Evolutionary conservation across 139 green algal species (phyloP).

Genomic region (Spirogloea muscicola): DNA sequence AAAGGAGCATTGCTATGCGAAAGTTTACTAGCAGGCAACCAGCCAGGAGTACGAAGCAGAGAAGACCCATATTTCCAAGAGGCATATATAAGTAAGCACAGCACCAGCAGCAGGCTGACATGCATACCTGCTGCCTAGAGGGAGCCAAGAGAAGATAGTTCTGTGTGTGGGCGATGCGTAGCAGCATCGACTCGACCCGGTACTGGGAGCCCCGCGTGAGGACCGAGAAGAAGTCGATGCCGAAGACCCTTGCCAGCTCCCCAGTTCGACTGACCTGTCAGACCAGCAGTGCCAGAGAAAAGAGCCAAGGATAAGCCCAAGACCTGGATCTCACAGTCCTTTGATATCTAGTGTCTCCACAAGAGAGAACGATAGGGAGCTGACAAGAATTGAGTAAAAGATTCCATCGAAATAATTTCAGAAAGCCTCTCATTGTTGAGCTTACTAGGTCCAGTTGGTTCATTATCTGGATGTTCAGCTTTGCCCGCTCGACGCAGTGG

Average conservation of each 20-base stretch:
- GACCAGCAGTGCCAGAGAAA: background rate
- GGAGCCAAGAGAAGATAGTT: slow-evolving; percentile 85
- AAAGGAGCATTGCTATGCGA: no score
- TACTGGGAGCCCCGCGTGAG: slow-evolving; percentile 73
- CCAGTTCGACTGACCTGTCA: slow-evolving; percentile 61
- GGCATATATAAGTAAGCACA: no score
- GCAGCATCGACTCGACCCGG: slow-evolving; percentile 89
- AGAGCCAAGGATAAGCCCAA: no score
- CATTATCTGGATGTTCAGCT: slow-evolving; percentile 73
- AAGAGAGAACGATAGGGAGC: no score
- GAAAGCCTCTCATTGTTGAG: slow-evolving; percentile 28
- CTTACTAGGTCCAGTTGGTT: slow-evolving; percentile 84
- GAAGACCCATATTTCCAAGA: no score
- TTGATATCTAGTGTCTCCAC: no score
- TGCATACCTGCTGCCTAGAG: slow-evolving; percentile 63
- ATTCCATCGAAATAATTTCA: background rate
- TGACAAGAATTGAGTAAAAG: background rate
- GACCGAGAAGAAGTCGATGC: slow-evolving; percentile 93
- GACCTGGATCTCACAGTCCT: no score
- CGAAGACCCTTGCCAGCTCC: slow-evolving; percentile 86
- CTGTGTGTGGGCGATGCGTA: slow-evolving; percentile 84
- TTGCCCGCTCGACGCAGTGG: slow-evolving; percentile 46
- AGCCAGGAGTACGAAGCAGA: no score
- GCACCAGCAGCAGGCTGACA: no score
- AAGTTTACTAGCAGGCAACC: no score